Percentiles rank a stretch among this genome's conserved stretches.
Evolutionary conservation across 1,139 yeast genomes (phyloP).

Genomic region (Candida glucosophila): DNA sequence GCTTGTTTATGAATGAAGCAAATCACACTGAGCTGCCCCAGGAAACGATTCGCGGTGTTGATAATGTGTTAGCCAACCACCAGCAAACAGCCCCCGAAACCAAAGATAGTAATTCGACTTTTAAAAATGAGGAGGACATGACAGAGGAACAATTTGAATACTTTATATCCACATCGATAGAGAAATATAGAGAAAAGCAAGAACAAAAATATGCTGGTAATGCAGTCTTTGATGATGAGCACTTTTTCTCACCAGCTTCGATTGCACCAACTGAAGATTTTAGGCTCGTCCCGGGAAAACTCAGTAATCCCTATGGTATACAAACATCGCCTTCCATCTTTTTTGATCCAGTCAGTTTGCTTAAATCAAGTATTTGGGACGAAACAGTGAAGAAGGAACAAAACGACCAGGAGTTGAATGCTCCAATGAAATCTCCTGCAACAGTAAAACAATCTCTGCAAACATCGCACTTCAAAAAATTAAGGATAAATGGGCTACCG

Average conservation of each 20-base stretch:
- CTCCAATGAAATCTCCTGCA: conserved; percentile 25
- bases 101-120: too few species aligned
- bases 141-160: conserved; percentile 23
- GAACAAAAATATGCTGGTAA: conserved; percentile 5
- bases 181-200: conserved; percentile 24
- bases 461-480: conserved; percentile 34
- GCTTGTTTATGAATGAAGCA: too few species aligned
- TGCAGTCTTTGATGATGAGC: background rate
- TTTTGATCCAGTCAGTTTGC: too few species aligned
- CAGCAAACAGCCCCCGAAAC: too few species aligned
- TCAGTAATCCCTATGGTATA: too few species aligned
- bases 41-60: too few species aligned
- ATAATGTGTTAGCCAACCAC: too few species aligned
- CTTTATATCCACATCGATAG: conserved; percentile 26
- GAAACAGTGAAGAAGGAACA: too few species aligned
- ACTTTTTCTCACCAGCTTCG: background rate
- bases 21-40: too few species aligned
- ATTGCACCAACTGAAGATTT: background rate
- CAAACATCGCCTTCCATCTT: too few species aligned
- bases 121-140: conserved; percentile 11
- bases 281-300: background rate
- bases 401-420: too few species aligned
- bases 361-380: background rate
- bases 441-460: conserved; percentile 30
- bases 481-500: conserved; percentile 35